Conservation (phyloP, 1,139 yeast species). For the Lodderomyces elongisporus region DNA sequence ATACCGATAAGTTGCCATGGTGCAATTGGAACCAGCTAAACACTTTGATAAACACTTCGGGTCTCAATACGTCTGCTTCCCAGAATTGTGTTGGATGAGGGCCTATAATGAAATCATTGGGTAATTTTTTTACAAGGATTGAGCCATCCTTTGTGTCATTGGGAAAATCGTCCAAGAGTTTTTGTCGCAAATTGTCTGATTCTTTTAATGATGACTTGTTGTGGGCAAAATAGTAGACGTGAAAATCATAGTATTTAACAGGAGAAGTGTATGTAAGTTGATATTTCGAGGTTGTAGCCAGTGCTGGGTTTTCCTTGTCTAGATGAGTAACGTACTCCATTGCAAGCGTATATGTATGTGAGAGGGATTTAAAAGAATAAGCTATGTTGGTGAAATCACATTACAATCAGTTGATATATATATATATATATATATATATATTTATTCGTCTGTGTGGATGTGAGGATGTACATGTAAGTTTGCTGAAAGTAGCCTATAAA, state of each 20-base stretch:
- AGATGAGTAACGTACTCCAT: slow-evolving; percentile 30
- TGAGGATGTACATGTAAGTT: no score
- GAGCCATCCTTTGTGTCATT: slow-evolving; percentile 23
- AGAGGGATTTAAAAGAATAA: background rate
- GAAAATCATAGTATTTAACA: slow-evolving; percentile 32
- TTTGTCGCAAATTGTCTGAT: slow-evolving; percentile 19
- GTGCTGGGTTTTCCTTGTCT: slow-evolving; percentile 15
- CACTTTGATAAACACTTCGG: slow-evolving; percentile 24
- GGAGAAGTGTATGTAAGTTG: slow-evolving; percentile 23
- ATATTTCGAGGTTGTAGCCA: slow-evolving; percentile 19
- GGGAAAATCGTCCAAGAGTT: slow-evolving; percentile 22
- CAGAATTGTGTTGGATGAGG: slow-evolving; percentile 31
- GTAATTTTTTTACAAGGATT: slow-evolving; percentile 27
- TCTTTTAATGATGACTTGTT: slow-evolving; percentile 17
- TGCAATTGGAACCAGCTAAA: slow-evolving; percentile 30
- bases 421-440: no score
- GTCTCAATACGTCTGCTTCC: slow-evolving; percentile 31
- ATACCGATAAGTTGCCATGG: slow-evolving; percentile 26
- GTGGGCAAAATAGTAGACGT: slow-evolving; percentile 27
- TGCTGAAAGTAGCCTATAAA: no score
- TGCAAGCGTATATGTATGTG: background rate
- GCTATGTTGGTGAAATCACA: no score
- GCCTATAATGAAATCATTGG: slow-evolving; percentile 23
- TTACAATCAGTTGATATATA: no score
- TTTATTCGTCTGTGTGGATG: background rate